phyloP scores from a whole-genome alignment of 179 eudicot species.

The Silene coronaria region DNA sequence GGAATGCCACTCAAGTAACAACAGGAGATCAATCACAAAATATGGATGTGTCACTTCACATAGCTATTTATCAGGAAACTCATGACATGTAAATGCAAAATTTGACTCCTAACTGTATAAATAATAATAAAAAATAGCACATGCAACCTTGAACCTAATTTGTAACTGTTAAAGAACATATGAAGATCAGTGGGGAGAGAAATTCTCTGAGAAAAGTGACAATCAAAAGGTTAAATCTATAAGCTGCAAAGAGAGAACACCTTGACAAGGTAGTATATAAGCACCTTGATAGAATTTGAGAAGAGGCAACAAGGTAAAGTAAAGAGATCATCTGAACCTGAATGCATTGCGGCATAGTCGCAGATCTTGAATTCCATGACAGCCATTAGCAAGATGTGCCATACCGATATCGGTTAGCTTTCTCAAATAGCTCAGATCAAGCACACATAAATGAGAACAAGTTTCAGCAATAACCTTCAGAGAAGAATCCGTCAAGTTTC shows the following conservation, averaged over 20 bases:
- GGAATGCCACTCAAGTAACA: too few relatives aligned
- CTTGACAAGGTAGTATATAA: not conserved
- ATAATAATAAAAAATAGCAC: not conserved
- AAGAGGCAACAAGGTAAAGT: not conserved
- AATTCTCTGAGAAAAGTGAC: not conserved
- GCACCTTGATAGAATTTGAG: not conserved
- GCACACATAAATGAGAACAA: slow-evolving; percentile 50
- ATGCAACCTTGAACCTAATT: not conserved
- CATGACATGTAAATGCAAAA: not conserved
- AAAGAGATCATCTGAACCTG: slow-evolving; percentile 44
- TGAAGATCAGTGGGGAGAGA: too few relatives aligned
- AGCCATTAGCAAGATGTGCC: slow-evolving; percentile 77
- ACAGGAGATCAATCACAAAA: too few relatives aligned
- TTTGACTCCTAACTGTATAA: not conserved
- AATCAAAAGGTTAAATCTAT: not conserved
- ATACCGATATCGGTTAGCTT: slow-evolving; percentile 68
- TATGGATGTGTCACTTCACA: too few relatives aligned
- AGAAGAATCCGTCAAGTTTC: slow-evolving; percentile 70
- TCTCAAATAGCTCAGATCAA: slow-evolving; percentile 53
- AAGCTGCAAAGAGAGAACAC: not conserved
- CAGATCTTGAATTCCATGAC: slow-evolving; percentile 43
- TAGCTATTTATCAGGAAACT: not conserved
- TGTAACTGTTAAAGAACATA: not conserved
- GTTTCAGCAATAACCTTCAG: slow-evolving; percentile 50
- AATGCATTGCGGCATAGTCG: slow-evolving; percentile 59